These are phyloP conservation scores for Ambrosia trifida DNA, from an alignment of 129 eudicot species.

Conservation along the genomic window DNA sequence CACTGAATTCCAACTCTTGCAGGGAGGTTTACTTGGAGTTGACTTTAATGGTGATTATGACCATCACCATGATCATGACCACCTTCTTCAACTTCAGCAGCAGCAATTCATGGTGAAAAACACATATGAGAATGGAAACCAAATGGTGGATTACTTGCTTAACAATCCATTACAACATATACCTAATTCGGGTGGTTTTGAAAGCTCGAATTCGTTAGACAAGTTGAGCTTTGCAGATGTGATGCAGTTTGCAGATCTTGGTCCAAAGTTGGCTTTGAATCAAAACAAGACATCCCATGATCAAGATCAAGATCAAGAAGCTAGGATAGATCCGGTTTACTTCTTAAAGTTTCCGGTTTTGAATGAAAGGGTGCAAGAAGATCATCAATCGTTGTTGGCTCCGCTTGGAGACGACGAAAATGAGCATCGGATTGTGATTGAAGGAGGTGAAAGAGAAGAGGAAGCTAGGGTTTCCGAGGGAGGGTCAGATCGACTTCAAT, in stretches of 20 bases:
- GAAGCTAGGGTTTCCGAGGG: constrained; percentile 44
- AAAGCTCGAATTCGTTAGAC: constrained; percentile 49
- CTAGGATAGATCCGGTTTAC: constrained; percentile 64
- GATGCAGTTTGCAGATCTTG: constrained; percentile 94
- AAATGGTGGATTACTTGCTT: constrained; percentile 64
- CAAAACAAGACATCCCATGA: constrained; percentile 53
- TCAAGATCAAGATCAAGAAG: constrained; percentile 45
- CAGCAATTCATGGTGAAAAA: constrained; percentile 41
- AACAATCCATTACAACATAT: constrained; percentile 41
- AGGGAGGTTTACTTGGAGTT: constrained; percentile 48
- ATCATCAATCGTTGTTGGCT: constrained; percentile 44
- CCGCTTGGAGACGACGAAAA: constrained; percentile 42
- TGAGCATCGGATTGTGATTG: constrained; percentile 19
- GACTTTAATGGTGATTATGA: constrained; percentile 53
- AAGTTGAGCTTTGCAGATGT: constrained; percentile 93
- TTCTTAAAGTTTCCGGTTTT: constrained; percentile 80
- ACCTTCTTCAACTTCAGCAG: constrained; percentile 22
- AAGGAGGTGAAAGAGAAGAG: constrained; percentile 37
- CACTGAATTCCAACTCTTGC: constrained; percentile 41
- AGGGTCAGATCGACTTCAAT: constrained; percentile 44
- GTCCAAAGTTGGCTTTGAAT: constrained; percentile 66
- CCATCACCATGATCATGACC: background rate
- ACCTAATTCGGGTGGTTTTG: constrained; percentile 30
- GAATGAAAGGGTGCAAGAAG: constrained; percentile 52
- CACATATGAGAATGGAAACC: constrained; percentile 44